Evolutionary conservation across 371 early-diverging fungal species (phyloP).

Genomic region (Saksenaea vasiformis): DNA sequence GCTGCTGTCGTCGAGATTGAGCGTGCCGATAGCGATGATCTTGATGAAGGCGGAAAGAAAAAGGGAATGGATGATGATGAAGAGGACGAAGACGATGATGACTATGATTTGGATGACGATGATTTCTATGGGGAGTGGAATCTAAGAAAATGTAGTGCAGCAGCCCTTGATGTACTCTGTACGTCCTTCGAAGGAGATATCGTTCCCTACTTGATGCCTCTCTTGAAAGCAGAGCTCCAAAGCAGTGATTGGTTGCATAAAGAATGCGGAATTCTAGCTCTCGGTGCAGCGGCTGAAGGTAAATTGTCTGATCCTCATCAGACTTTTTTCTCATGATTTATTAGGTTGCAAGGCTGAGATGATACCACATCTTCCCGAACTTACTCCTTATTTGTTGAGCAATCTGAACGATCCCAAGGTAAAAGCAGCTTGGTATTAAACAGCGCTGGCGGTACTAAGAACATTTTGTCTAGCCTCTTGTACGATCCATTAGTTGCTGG

Average conservation of each 20-base stretch:
- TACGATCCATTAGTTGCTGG: constrained; percentile 98
- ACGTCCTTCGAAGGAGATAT: constrained; percentile 83
- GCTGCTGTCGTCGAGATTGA: constrained; percentile 76
- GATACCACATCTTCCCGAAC: constrained; percentile 82
- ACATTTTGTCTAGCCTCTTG: constrained; percentile 70
- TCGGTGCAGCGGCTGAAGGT: constrained; percentile 97
- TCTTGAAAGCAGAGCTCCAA: constrained; percentile 78
- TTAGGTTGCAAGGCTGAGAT: constrained; percentile 81
- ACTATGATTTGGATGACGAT: constrained; percentile 86
- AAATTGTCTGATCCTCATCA: neutral
- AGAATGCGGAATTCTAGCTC: constrained; percentile 94
- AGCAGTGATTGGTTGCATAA: constrained; percentile 86
- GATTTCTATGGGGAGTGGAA: constrained; percentile 94
- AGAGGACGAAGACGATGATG: constrained; percentile 85
- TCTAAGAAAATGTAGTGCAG: constrained; percentile 96
- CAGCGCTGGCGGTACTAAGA: neutral
- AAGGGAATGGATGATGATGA: constrained; percentile 51
- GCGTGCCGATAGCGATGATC: constrained; percentile 49
- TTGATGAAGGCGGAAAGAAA: constrained; percentile 26
- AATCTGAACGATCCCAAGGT: constrained; percentile 82
- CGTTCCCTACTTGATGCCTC: constrained; percentile 82
- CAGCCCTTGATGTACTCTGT: constrained; percentile 92
- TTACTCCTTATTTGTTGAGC: constrained; percentile 82
- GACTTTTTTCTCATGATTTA: neutral
- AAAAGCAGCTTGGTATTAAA: neutral